A percentile compares a stretch with the other conserved stretches of the same genome.
These are phyloP conservation scores for Rosa hybrid DNA, from an alignment of 331 rosid species.

Conservation along the genomic window DNA sequence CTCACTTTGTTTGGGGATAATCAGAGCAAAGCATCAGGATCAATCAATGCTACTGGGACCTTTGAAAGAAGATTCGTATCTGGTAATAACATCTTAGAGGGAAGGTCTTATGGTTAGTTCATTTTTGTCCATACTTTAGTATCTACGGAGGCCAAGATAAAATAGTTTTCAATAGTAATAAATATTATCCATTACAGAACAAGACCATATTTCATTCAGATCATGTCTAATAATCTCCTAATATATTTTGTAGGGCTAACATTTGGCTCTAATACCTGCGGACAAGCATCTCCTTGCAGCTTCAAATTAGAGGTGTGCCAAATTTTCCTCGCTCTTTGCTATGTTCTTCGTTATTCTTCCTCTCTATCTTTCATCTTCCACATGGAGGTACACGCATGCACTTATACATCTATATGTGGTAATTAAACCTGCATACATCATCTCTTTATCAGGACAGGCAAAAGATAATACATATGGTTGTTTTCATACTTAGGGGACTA, in stretches of 20 bases:
- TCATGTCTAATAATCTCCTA: background rate
- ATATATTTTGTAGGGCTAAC: conserved; percentile 40
- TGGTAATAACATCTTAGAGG: conserved; percentile 39
- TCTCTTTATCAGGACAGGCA: background rate
- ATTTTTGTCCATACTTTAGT: background rate
- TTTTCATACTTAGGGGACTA: background rate
- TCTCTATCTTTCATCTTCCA: background rate
- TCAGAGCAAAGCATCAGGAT: conserved; percentile 40
- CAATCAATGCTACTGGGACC: conserved; percentile 27
- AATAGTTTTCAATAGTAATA: background rate
- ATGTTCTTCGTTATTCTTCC: conserved; percentile 5
- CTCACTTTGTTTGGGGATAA: conserved; percentile 37
- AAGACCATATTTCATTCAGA: background rate
- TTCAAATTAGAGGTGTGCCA: conserved; percentile 61
- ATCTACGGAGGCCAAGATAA: background rate
- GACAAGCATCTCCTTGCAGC: conserved; percentile 47
- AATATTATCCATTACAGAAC: background rate
- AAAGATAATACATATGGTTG: background rate
- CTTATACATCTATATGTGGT: background rate
- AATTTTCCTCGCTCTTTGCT: conserved; percentile 18
- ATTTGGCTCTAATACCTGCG: conserved; percentile 27
- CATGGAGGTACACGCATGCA: background rate
- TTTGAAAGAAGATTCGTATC: conserved; percentile 41
- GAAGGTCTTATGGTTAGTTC: conserved; percentile 16
- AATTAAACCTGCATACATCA: background rate